Base-by-base conservation (phyloP, 2,329 filamentous ascomycete genomes). In the Microascus cirrosus region DNA sequence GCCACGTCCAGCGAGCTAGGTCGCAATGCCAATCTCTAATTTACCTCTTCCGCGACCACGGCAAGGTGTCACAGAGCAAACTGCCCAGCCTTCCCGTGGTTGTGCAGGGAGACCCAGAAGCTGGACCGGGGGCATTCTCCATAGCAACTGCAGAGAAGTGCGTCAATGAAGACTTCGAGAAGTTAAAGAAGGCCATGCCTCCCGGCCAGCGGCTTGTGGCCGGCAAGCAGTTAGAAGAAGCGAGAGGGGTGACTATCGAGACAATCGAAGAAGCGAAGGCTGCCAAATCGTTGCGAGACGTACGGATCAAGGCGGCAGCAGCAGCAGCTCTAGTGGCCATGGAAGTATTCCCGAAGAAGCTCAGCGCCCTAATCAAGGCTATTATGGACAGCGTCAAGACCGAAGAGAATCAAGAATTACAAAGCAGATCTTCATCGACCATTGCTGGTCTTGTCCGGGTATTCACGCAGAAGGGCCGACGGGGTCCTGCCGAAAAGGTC, bases 301-400 rank as follows among this genome's bases (percentile, higher is more conserved):
- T 91, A 56, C 87, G 94, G 42, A 87, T 99, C 69, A 86, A 85
- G 68, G 90, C 94, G 18, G 88, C 90, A 7, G 89, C 91, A 22
- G 90, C 93, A 12, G 90, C 89, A 62, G 92, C 92, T 12, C 74
- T 97, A 59, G 88, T 99, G 54, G 87, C 91, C n/a, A 85, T 97
- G 73, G 84, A 85, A 59, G 80, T 88, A 34, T 80, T 96, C 11
- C 93, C 95, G 0, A 97, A 96, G 81, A 97, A 95, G 69, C 91
- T 93, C 11, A 91, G 90, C 61, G 83, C 86, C 20, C 84, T 96
- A 13, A 99, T 99, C 73, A 96, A 96, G 73, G 90, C 86, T 2
- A 89, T 99, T 71, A 99, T 99, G 94, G 94, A 99, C 70, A 97
- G 93, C 66, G 83, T 99, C 67, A 99, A 97, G 73, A 86, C 85